Percentiles rank a stretch among this genome's conserved stretches.
Conservation (phyloP, 2,329 filamentous ascomycete species). For the Aspergillus tubingensis region DNA sequence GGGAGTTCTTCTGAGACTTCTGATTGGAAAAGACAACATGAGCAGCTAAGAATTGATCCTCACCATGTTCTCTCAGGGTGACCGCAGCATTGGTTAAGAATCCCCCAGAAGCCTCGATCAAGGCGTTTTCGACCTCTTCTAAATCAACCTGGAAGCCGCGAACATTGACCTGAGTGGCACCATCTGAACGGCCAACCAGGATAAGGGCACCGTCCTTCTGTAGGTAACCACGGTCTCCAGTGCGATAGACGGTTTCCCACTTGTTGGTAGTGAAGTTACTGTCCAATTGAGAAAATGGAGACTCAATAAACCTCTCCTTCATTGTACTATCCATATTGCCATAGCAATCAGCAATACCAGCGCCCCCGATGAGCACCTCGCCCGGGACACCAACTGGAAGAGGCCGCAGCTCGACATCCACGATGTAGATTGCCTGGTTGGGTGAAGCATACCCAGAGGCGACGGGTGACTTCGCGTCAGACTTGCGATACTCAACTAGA, state of each 20-base stretch:
- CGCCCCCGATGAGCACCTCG: slow-evolving; percentile 9
- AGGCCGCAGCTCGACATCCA: neutral
- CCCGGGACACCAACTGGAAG: slow-evolving; percentile 5
- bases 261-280: neutral
- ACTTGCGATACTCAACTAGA: neutral
- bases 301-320: neutral
- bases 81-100: neutral
- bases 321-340: neutral
- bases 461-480: neutral
- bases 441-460: neutral
- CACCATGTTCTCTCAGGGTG: neutral
- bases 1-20: neutral
- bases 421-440: slow-evolving; percentile 1
- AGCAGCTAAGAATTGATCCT: neutral
- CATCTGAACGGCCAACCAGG: neutral
- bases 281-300: neutral
- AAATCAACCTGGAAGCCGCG: neutral
- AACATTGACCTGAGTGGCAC: neutral
- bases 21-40: neutral
- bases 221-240: neutral
- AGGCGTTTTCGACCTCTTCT: neutral
- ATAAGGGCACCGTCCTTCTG: neutral
- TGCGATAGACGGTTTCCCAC: neutral
- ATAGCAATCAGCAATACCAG: slow-evolving; percentile 8
- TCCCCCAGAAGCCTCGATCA: neutral